Evolutionary conservation across 2,329 filamentous ascomycete genomes (phyloP), one percentile per base, ranked within the genome.

Genomic region (Penicillium sp.): DNA sequence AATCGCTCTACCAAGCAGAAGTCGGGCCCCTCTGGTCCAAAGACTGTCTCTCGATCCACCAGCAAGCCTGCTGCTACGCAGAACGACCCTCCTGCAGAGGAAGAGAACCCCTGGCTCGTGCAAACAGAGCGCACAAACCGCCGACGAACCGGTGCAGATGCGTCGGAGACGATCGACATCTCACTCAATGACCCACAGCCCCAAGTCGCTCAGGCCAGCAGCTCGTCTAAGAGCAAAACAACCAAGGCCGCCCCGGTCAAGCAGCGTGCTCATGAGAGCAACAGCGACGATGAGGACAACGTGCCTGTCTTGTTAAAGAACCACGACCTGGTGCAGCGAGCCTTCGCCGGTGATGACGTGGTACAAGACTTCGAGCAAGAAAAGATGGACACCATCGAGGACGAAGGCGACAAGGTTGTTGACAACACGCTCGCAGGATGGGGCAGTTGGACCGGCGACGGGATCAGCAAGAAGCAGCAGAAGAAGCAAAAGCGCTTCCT

Each of bases 401-500:
- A 87, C 14, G 89, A 96, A 67, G 89, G 86, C 56, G 87, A 94
- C 63, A 86, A 93, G 69, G 74, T 88, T 46, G 72, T 89, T 24
- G 89, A 91, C 65, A 86, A 85, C 55, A 86, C 87, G n/a, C 77
- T 98, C 5, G 89, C 89, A 0, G 93, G 93, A 37, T 98, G 93
- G 93, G 93, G 93, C 55, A 84, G 78, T 61, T 96, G 93, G 93
- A 80, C 86, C 4, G 93, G 93, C 52, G 82, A 86, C 13, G 91
- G 90, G 14, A 76, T 96, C 53, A 85, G 81, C 67, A 84, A 81
- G 57, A 80, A 79, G 51, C 80, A 86, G 55, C 77, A 81, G 68
- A 81, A 81, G 62, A 62, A 61, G 40, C 70, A 73, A 78, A 57
- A 82, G 85, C 45, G 69, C 22, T 65, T 77, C 46, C 45, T 74